Evolutionary conservation across 768 basidiomycete genomes (phyloP), one percentile per base, ranked within the genome.

Genomic region (Termitomyces sp.): DNA sequence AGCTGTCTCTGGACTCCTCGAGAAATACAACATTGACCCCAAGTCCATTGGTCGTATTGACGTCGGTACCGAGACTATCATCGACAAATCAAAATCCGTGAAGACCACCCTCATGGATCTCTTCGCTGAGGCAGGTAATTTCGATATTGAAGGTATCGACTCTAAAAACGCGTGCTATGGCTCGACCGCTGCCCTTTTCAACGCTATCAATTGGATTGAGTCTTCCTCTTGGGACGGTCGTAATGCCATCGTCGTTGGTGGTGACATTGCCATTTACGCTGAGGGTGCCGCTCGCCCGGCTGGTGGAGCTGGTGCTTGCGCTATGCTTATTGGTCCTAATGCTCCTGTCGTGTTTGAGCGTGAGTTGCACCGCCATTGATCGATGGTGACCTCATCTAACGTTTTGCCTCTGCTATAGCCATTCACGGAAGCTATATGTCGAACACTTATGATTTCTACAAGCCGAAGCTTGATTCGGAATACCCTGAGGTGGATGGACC

Each of bases 131-230:
- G 84, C 87, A 31, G 95, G 95, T 56, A 99, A 99, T 83, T 84
- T 83, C 65, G 97, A 99, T 69, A 94, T 99, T 56, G 97, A 99
- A 75, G 97, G 97, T 64, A 90, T 99, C 71, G 97, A 99, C 77
- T 95, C 92, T 45, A 98, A 98, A 79, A 99, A 98, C 70, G 97
- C 97, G 19, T 99, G 97, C 79, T 99, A 99, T 67, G 97, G 97
- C 29, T 95, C 93, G 35, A 99, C 97, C 23, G 97, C 97, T 44
- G 97, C 97, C 4, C 85, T 99, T 56, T 99, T 98, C 86, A 99
- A 99, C 75, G 91, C 93, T 47, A 79, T 96, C 69, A 99, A 99
- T 82, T 99, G 97, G 97, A 78, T 98, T 59, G 96, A 99, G 72
- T 90, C 89, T 35, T 86, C 85, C 49, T 93, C 90, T 5, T 99